A percentile compares a stretch with the other conserved stretches of the same genome.
phyloP scores from a whole-genome alignment of 768 basidiomycete species.

The Termitomyces sp. region DNA sequence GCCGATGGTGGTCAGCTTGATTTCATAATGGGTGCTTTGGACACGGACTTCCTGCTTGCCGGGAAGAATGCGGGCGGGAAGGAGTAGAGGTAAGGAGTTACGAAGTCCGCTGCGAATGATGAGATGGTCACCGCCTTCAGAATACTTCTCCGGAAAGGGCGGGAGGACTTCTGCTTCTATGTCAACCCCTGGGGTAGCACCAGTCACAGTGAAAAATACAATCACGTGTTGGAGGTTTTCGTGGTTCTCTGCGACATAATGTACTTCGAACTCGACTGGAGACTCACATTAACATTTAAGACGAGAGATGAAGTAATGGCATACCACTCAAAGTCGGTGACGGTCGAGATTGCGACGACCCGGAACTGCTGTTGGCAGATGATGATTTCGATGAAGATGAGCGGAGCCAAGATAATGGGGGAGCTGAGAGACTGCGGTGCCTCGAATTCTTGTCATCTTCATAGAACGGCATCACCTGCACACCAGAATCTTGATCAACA shows the following conservation, averaged over 20 bases:
- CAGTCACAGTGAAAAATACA: conserved; percentile 60
- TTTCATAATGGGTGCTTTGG: conserved; percentile 59
- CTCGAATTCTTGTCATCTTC: conserved; percentile 28
- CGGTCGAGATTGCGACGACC: conserved; percentile 13
- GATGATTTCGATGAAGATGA: conserved; percentile 25
- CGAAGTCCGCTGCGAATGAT: conserved; percentile 55
- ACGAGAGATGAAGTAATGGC: not conserved
- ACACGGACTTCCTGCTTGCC: conserved; percentile 57
- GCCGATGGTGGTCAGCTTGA: conserved; percentile 50
- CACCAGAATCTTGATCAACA: conserved; percentile 7
- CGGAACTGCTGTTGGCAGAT: conserved; percentile 1
- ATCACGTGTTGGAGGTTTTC: conserved; percentile 79
- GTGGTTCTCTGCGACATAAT: conserved; percentile 70
- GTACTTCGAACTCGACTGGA: conserved; percentile 35
- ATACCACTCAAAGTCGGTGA: conserved; percentile 15
- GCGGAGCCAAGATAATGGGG: conserved; percentile 53
- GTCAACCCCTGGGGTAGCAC: conserved; percentile 40
- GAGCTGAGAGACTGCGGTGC: conserved; percentile 53
- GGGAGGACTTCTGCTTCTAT: conserved; percentile 65
- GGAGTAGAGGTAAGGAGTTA: conserved; percentile 49
- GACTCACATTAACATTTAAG: not conserved
- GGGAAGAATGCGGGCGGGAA: conserved; percentile 49
- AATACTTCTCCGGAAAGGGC: conserved; percentile 30
- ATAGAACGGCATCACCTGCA: conserved; percentile 7
- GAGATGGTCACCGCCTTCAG: conserved; percentile 47